Evolutionary conservation across 2,329 filamentous ascomycete genomes (phyloP), one percentile per base, ranked within the genome.

Genomic region (Monosporascus sp.): DNA sequence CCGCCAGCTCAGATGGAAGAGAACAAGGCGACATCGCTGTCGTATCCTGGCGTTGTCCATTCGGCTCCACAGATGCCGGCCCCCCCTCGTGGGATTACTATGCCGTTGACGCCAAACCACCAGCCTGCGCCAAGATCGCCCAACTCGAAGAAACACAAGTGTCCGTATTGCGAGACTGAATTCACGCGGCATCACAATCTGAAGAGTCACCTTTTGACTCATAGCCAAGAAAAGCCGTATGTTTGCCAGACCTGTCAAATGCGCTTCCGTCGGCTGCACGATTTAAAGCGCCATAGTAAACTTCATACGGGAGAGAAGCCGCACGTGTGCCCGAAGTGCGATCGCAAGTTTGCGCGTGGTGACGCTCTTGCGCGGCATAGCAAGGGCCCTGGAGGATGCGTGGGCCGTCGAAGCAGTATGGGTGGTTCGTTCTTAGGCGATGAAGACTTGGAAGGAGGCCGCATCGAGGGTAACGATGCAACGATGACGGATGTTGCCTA

Each of bases 141-240:
- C 0, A 86, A 86, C 26, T 72, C 74, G 50, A 97, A 96, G 74
- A 93, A 94, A 66, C 93, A 99, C 75, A 96, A 94, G 70, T 99
- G 94, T 67, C 93, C 91, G 1, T 96, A 96, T 70, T 99, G 94
- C 77, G 85, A 91, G 40, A 97, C 94, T 5, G 94, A 96, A 65
- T 99, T 99, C 63, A 99, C 94, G 27, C 85, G 94, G 45, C 94
- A 97, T 68, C 94, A 97, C 69, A 97, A 99, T 65, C 81, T 97
- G 27, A 99, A 97, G 74, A 97, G 91, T 62, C 94, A 99, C 74
- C 81, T 99, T 53, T 82, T 99, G 68, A 97, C 94, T 0, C 94
- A 97, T 71, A 97, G 92, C 65, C 93, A 99, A 77, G 94, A 99
- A 71, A 99, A 99, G 72, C 94, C 94, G 0, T 99, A 94, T 67